Evolutionary conservation across 306 rosid species (phyloP).

Genomic region (Hylodesmum podocarpum): DNA sequence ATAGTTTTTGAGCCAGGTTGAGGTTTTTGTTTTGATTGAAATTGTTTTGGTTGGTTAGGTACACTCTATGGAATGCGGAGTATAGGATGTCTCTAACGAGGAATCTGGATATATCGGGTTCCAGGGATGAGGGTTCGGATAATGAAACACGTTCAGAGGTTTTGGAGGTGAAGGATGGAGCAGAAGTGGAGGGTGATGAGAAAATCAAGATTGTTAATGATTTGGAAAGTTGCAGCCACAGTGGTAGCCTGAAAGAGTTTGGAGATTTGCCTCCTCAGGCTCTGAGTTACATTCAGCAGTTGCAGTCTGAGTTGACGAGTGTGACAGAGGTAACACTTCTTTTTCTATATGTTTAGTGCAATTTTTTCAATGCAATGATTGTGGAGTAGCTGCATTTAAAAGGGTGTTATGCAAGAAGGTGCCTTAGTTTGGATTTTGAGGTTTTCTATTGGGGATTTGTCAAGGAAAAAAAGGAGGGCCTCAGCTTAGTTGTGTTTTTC

Average conservation of each 20-base stretch:
- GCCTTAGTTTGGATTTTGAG: conserved; percentile 6
- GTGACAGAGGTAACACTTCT: conserved; percentile 55
- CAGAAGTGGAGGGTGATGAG: conserved; percentile 13
- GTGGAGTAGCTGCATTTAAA: neutral
- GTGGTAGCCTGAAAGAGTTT: conserved; percentile 39
- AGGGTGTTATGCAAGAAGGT: conserved; percentile 7
- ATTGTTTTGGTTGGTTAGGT: conserved; percentile 44
- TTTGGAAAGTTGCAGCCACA: conserved; percentile 37
- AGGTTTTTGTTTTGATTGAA: neutral
- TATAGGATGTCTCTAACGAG: conserved; percentile 80
- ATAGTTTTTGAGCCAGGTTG: neutral
- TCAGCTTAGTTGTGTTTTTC: neutral
- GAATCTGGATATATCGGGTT: conserved; percentile 67
- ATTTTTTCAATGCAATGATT: neutral
- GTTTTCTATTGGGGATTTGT: neutral
- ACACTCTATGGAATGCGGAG: conserved; percentile 96
- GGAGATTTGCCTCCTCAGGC: conserved; percentile 79
- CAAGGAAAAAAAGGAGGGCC: neutral
- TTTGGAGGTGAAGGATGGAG: conserved; percentile 39
- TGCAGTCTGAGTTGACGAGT: conserved; percentile 66
- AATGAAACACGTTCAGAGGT: conserved; percentile 20
- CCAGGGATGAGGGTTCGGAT: conserved; percentile 25
- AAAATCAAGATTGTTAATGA: conserved; percentile 38
- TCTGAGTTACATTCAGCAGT: conserved; percentile 62
- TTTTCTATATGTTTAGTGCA: neutral